phyloP scores from a whole-genome alignment of 1,139 yeast genomes.

The Oligophagozyma castellii region DNA sequence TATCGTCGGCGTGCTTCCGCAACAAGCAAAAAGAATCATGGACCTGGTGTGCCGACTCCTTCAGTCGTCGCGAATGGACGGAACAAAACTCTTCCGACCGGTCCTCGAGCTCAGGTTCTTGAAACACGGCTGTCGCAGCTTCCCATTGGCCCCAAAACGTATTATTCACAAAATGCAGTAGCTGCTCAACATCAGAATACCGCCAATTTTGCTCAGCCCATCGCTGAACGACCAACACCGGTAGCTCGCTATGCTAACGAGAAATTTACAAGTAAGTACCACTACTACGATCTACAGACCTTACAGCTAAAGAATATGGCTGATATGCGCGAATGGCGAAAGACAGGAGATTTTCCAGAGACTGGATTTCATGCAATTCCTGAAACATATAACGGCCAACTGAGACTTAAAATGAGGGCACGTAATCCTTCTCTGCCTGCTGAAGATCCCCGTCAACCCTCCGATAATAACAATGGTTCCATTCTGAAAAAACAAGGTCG shows the following conservation, averaged over 20 bases:
- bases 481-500: not conserved
- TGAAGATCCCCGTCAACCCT: conserved; percentile 27
- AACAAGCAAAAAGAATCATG: too few relatives aligned
- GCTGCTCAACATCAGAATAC: too few relatives aligned
- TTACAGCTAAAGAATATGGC: conserved; percentile 11
- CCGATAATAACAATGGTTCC: conserved; percentile 6
- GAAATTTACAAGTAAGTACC: conserved; percentile 16
- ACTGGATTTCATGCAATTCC: conserved; percentile 46
- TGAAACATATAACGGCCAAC: conserved; percentile 29
- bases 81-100: too few relatives aligned
- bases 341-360: conserved; percentile 23
- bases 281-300: conserved; percentile 18
- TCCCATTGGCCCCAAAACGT: too few relatives aligned
- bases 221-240: conserved; percentile 11
- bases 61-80: too few relatives aligned
- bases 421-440: conserved; percentile 12
- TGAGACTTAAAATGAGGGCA: conserved; percentile 23
- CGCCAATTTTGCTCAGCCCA: too few relatives aligned
- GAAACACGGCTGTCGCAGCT: too few relatives aligned
- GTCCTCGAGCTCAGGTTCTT: too few relatives aligned
- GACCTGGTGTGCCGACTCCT: too few relatives aligned
- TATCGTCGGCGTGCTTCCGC: too few relatives aligned
- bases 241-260: conserved; percentile 11
- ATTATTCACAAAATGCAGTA: too few relatives aligned
- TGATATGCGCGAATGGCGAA: conserved; percentile 17